A percentile compares a stretch with the other conserved stretches of the same genome.
phyloP scores from a whole-genome alignment of 78 protist species.

The Protostelium mycophagum region DNA sequence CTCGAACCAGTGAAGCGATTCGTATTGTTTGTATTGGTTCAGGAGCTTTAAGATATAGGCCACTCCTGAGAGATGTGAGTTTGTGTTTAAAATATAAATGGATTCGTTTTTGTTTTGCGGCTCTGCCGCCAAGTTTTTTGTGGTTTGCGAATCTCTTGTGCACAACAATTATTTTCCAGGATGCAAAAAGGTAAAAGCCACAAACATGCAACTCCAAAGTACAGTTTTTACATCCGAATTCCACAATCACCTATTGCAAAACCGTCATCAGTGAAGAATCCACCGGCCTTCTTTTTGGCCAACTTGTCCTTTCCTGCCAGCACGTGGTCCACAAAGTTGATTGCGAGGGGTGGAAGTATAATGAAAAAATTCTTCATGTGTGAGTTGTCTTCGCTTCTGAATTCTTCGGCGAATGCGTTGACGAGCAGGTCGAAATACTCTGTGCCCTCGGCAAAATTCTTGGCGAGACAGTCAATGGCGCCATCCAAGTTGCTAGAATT shows the following conservation, averaged over 20 bases:
- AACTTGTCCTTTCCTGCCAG: constrained; percentile 73
- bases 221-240: too few species aligned
- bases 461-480: constrained; percentile 36
- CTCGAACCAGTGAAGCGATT: constrained; percentile 93
- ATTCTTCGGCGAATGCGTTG: constrained; percentile 56
- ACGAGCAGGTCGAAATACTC: constrained; percentile 88
- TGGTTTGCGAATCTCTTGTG: too few species aligned
- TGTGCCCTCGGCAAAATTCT: constrained; percentile 79
- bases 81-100: too few species aligned
- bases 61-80: constrained; percentile 40
- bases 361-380: constrained; percentile 76
- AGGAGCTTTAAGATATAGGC: constrained; percentile 86
- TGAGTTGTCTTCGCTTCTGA: constrained; percentile 34
- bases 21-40: constrained; percentile 71
- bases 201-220: not conserved
- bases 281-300: constrained; percentile 36
- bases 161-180: not conserved
- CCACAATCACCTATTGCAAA: constrained; percentile 82
- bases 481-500: constrained; percentile 58
- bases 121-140: too few species aligned
- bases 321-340: constrained; percentile 82
- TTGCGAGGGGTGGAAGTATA: constrained; percentile 88
- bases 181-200: not conserved
- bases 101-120: not conserved
- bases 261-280: constrained; percentile 93